Evolutionary conservation across 2,329 filamentous ascomycete species (phyloP).

Genomic region (Akanthomyces dipterigenus): DNA sequence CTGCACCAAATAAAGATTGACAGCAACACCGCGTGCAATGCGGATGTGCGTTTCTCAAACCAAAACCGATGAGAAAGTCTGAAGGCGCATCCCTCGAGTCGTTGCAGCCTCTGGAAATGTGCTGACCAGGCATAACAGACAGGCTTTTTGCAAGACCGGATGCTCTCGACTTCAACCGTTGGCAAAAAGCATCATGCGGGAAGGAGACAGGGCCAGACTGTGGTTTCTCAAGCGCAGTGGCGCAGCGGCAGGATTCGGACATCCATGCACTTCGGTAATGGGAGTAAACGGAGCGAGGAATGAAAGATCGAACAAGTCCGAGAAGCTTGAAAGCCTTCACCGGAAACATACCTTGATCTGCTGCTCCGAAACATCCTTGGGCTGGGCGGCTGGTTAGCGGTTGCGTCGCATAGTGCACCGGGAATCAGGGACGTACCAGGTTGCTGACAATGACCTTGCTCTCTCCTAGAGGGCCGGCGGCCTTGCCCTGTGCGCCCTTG

Average conservation of each 20-base stretch:
- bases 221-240: slow-evolving; percentile 3
- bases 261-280: slow-evolving; percentile 19
- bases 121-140: slow-evolving; percentile 45
- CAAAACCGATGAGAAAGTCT: slow-evolving; percentile 10
- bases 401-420: not conserved
- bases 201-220: slow-evolving; percentile 14
- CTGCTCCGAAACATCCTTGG: slow-evolving; percentile 89
- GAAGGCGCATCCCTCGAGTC: slow-evolving; percentile 10
- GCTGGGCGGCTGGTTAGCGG: slow-evolving; percentile 55
- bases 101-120: slow-evolving; percentile 11
- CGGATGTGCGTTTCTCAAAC: slow-evolving; percentile 12
- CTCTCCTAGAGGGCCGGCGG: slow-evolving; percentile 56
- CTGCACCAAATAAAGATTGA: slow-evolving; percentile 1
- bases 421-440: slow-evolving; percentile 59
- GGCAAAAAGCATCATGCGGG: slow-evolving; percentile 11
- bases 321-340: slow-evolving; percentile 62
- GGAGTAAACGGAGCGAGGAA: slow-evolving; percentile 33
- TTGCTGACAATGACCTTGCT: slow-evolving; percentile 99
- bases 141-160: slow-evolving; percentile 15
- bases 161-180: slow-evolving; percentile 23
- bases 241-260: not conserved
- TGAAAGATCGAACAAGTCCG: slow-evolving; percentile 61
- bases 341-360: slow-evolving; percentile 99
- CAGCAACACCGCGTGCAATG: slow-evolving; percentile 8
- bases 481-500: slow-evolving; percentile 60